Base-by-base conservation (phyloP, 1,284 basidiomycete genomes). In the Tremellales sp. region DNA sequence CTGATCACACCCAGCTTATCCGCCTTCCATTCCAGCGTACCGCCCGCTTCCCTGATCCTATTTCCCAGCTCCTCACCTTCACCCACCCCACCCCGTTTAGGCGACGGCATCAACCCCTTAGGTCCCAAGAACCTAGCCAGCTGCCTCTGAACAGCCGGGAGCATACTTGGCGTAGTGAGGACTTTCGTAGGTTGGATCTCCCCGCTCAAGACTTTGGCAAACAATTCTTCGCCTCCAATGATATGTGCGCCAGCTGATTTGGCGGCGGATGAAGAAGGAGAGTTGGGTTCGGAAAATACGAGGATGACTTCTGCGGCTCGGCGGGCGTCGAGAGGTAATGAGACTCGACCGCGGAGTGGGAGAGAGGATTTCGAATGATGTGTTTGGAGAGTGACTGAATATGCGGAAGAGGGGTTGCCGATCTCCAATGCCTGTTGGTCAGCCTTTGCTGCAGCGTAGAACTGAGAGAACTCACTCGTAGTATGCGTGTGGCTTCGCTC, bases 31-130 rank as follows among this genome's bases (percentile, higher is more conserved):
- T 97, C 91, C 49, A 86, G 83, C 11, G 84, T 85, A 11, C 88
- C 89, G 47, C 84, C 82, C 24, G 94, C 81, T 52, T 84, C 83
- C 59, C 82, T 79, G 52, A 98, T 85, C 52, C 87, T 90, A 13
- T 83, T 82, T 13, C 78, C 83, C 49, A 96, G 79, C 41, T 68
- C 65, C 27, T 57, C 56, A 52, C 94, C 88, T 47, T 90, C 86
- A 0, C 88, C 89, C 7, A 97, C 94, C 0, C 93, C 96, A 3
- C 94, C 94, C 57, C 94, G 82, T 73, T 93, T 86, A 54, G 86
- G 86, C 7, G 87, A 89, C 13, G 94, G 94, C 91, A 98, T 97
- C 46, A 98, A 75, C 54, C 93, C 93, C 53, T 89, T 84, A 37
- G 91, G 93, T 66, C 94, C 96, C 23, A 98, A 80, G 52, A 89